These are phyloP conservation scores for Rutidosis leptorrhynchoides DNA, from an alignment of 129 eudicot genomes.

Conservation along the genomic window DNA sequence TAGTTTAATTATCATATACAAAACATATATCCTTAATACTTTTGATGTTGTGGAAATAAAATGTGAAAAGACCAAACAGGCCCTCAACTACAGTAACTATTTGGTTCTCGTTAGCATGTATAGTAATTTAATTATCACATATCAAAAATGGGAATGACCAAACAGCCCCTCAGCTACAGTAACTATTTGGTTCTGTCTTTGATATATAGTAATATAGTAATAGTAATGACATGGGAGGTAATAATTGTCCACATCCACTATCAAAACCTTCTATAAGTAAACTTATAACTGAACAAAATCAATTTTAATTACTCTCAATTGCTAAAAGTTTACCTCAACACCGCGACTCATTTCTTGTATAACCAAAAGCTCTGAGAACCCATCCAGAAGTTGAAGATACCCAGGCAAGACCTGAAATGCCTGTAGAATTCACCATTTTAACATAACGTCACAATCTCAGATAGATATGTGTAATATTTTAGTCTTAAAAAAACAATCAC, in stretches of 20 bases:
- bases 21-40: too few relatives aligned
- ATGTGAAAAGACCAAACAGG: too few relatives aligned
- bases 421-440: slow-evolving; percentile 42
- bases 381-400: slow-evolving; percentile 85
- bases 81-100: too few relatives aligned
- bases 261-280: neutral
- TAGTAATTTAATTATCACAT: too few relatives aligned
- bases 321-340: slow-evolving; percentile 67
- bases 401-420: slow-evolving; percentile 92
- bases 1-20: too few relatives aligned
- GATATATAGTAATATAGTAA: too few relatives aligned
- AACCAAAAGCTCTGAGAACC: slow-evolving; percentile 76
- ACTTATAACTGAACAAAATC: neutral
- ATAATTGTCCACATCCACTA: slow-evolving; percentile 17
- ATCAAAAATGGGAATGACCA: too few relatives aligned
- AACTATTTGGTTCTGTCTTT: too few relatives aligned
- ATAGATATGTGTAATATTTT: slow-evolving; percentile 14
- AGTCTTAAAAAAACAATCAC: neutral
- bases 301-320: neutral
- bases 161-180: too few relatives aligned
- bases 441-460: slow-evolving; percentile 13
- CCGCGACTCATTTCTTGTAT: slow-evolving; percentile 90
- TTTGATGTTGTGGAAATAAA: too few relatives aligned
- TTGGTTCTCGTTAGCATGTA: too few relatives aligned
- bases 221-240: slow-evolving; percentile 19